These are phyloP conservation scores for Haplosporangium sp. DNA, from an alignment of 371 early-diverging fungal genomes.

Conservation along the genomic window DNA sequence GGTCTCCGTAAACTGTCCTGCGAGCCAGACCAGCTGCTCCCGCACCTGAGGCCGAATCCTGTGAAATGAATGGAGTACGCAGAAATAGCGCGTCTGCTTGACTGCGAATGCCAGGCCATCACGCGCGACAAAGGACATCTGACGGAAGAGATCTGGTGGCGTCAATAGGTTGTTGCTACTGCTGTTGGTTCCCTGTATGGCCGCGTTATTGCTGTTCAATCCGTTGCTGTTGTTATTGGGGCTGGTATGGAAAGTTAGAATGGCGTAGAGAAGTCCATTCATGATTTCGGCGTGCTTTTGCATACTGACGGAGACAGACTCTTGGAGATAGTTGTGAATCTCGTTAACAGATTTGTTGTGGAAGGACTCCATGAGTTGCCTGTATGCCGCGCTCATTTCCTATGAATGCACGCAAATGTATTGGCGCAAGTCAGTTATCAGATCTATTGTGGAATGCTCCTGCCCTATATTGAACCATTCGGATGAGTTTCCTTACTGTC, in stretches of 20 bases:
- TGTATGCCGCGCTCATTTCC: conserved; percentile 65
- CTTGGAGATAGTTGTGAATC: conserved; percentile 73
- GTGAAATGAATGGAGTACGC: conserved; percentile 60
- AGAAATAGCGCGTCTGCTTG: conserved; percentile 62
- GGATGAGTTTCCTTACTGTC: conserved; percentile 32
- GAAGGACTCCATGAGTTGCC: conserved; percentile 56
- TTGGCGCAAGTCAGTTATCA: not conserved
- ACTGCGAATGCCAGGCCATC: conserved; percentile 69
- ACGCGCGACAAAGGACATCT: conserved; percentile 71
- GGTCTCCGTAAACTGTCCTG: conserved; percentile 65
- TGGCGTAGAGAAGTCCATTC: conserved; percentile 74
- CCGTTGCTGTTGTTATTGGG: not conserved
- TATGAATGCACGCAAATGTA: conserved; percentile 22
- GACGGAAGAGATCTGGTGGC: conserved; percentile 62
- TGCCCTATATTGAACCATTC: too few relatives aligned
- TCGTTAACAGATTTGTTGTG: conserved; percentile 71
- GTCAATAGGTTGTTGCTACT: conserved; percentile 1
- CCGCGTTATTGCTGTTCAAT: too few relatives aligned
- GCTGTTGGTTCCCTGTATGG: not conserved
- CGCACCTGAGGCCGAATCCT: conserved; percentile 60
- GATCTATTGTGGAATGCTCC: too few relatives aligned
- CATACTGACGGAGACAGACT: conserved; percentile 66
- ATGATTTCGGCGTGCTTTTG: conserved; percentile 67
- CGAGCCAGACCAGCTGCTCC: conserved; percentile 71
- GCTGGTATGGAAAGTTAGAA: conserved; percentile 63